Conservation (phyloP, 2,329 filamentous ascomycete species). For the Pseudocercospora fuligena region DNA sequence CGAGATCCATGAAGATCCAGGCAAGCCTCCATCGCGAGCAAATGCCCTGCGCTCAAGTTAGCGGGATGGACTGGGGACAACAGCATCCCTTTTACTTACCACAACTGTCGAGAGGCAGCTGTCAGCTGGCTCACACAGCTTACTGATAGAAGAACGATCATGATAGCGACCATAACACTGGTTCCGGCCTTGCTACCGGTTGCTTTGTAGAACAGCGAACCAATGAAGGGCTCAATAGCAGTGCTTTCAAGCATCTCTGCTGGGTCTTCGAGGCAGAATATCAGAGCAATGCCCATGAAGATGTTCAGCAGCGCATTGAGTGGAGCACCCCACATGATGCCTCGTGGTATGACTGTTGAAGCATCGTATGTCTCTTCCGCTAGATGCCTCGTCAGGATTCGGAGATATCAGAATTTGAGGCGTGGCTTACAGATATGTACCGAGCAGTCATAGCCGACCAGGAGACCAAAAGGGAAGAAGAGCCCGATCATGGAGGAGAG, state of each 20-base stretch:
- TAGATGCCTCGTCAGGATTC: constrained; percentile 27
- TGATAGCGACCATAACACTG: constrained; percentile 35
- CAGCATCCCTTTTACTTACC: not conserved
- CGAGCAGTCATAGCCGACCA: constrained; percentile 34
- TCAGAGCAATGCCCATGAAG: constrained; percentile 29
- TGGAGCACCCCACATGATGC: constrained; percentile 30
- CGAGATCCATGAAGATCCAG: not conserved
- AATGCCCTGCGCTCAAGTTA: not conserved
- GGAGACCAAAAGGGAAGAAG: constrained; percentile 32
- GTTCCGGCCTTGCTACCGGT: constrained; percentile 40
- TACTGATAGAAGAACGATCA: constrained; percentile 38
- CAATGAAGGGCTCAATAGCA: constrained; percentile 29
- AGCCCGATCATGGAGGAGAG: constrained; percentile 54
- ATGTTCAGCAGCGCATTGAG: constrained; percentile 21
- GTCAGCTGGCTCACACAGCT: constrained; percentile 43
- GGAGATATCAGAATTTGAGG: too few species aligned
- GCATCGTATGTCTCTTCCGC: constrained; percentile 37
- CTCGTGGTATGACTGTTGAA: constrained; percentile 28
- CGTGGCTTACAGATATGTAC: constrained; percentile 3
- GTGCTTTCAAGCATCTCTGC: not conserved
- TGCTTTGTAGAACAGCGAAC: constrained; percentile 40
- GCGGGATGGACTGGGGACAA: not conserved
- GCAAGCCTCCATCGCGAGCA: not conserved
- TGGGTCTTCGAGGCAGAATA: constrained; percentile 15
- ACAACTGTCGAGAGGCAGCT: constrained; percentile 42